A percentile compares a stretch with the other conserved stretches of the same genome.
These are phyloP conservation scores for Phanerodontia chrysosporium DNA, from an alignment of 768 basidiomycete species.

Conservation along the genomic window DNA sequence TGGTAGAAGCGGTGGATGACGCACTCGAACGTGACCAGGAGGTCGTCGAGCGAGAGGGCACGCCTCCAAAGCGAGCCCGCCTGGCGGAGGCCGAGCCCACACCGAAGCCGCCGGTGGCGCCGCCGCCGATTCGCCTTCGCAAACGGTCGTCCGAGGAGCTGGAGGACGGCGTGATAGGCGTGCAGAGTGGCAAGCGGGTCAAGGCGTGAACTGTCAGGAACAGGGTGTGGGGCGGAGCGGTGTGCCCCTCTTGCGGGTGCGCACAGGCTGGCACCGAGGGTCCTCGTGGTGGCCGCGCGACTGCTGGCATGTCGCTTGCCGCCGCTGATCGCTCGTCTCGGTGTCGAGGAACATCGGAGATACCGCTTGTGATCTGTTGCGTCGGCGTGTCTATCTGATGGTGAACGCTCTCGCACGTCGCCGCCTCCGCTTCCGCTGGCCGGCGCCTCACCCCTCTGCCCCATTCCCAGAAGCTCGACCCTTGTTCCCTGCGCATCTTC, in stretches of 20 bases:
- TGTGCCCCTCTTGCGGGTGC: neutral
- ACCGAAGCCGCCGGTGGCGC: neutral
- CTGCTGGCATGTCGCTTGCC: conserved; percentile 5
- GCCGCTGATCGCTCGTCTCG: neutral
- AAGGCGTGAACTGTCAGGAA: conserved; percentile 7
- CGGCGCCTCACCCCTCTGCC: neutral
- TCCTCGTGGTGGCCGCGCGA: conserved; percentile 5
- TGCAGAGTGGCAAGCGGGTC: conserved; percentile 11
- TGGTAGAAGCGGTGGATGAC: neutral
- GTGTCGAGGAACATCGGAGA: neutral
- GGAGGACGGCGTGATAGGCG: conserved; percentile 14
- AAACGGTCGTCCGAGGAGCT: conserved; percentile 27
- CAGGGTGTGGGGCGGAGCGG: neutral
- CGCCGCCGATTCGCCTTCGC: conserved; percentile 15
- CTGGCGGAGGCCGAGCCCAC: conserved; percentile 18
- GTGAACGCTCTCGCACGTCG: neutral
- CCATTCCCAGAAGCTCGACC: neutral
- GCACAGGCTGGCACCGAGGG: neutral
- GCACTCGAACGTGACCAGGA: neutral
- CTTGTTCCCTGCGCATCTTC: neutral
- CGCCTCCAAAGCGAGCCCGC: conserved; percentile 40
- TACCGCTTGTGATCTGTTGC: neutral
- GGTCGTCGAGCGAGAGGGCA: conserved; percentile 16
- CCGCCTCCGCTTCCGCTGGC: neutral
- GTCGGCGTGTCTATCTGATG: neutral